These are phyloP conservation scores for Plasmodiophora brassicae DNA, from an alignment of 208 protist species.

Conservation along the genomic window DNA sequence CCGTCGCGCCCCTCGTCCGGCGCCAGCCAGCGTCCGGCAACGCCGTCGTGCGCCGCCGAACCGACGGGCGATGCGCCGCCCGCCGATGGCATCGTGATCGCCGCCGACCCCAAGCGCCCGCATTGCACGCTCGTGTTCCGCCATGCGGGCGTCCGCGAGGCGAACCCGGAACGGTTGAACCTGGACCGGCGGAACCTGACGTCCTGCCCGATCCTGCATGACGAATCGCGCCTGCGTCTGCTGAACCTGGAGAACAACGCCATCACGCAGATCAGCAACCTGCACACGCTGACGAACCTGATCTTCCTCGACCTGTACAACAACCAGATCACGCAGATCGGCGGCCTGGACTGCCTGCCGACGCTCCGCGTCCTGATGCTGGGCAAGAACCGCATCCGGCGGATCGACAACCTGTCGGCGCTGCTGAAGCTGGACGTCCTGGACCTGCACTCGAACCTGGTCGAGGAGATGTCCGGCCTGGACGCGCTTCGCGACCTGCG, in stretches of 20 bases:
- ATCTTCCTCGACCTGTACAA: conserved; percentile 68
- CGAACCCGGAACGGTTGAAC: conserved; percentile 52
- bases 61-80: background rate
- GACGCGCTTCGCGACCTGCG: conserved; percentile 52
- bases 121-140: background rate
- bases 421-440: conserved; percentile 61
- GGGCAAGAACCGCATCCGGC: conserved; percentile 57
- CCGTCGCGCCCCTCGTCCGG: background rate
- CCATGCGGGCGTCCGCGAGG: background rate
- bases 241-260: conserved; percentile 62
- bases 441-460: conserved; percentile 63
- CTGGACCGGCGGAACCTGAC: conserved; percentile 43
- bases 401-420: conserved; percentile 51
- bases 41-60: background rate
- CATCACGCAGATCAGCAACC: conserved; percentile 55
- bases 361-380: conserved; percentile 66
- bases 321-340: conserved; percentile 58
- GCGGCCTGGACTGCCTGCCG: conserved; percentile 47
- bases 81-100: conserved; percentile 2
- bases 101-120: background rate
- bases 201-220: conserved; percentile 50
- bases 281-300: conserved; percentile 56
- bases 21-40: background rate
- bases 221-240: conserved; percentile 55
- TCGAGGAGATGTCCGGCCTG: conserved; percentile 48